Evolutionary conservation across 257 asterid genomes (phyloP), one percentile per base, ranked within the genome.

Genomic region (Gardenia jasminoides): DNA sequence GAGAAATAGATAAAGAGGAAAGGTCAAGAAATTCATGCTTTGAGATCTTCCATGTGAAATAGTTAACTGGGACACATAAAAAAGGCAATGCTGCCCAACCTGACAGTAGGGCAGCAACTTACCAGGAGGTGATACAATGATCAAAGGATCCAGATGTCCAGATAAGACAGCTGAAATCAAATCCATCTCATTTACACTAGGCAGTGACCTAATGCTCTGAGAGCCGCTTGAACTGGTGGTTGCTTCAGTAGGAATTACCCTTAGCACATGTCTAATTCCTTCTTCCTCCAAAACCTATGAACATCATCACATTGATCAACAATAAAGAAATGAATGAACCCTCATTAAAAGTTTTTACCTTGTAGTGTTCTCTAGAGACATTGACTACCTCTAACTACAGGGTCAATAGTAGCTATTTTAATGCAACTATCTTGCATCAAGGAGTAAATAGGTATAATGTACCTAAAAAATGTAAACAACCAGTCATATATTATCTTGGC

Each of bases 61-160:
- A 64, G 70, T 52, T 54, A 9, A 20, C 39, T 41, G 61, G 30
- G 58, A 74, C 67, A 54, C 16, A 52, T 39, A 10, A 20, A 52
- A 24, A 54, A 74, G 54, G 28, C 50, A 30, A 47, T 31, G 39
- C 47, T 17, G 10, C 22, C 9, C 62, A 46, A 10, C 69, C 54
- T 19, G 41, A 64, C 48, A 71, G 31, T 36, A 11, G 33, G 26
- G 47, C 36, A 74, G 74, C 41, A 68, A 79, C 88, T 90, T 82
- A 90, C 98, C 97, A 65, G 97, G 97, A 64, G 92, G 92, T 70
- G 91, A 87, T 80, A 82, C 76, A 44, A 96, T 79, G 78, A 87
- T 70, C 58, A 94, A 88, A 76, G 92, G 95, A 88, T 92, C 92
- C 46, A 96, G 80, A 82, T 84, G 83, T 83, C 96, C 99, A 74